A percentile compares a stretch with the other conserved stretches of the same genome.
Evolutionary conservation across 768 basidiomycete genomes (phyloP).

Genomic region (Lepiota venenata): DNA sequence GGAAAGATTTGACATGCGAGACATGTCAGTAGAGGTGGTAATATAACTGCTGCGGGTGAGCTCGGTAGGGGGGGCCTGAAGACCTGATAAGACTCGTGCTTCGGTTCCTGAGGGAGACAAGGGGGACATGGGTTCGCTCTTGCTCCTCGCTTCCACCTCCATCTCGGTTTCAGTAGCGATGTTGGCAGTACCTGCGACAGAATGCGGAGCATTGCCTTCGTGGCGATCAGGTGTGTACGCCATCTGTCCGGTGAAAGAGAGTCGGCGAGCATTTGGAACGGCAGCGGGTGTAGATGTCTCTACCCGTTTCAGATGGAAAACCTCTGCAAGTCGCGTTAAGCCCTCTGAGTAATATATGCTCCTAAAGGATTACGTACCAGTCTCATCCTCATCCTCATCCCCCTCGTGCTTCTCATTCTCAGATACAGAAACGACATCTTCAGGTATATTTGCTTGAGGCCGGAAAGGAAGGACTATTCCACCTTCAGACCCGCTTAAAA

Average conservation of each 20-base stretch:
- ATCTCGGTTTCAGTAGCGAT: background rate
- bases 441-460: slow-evolving; percentile 34
- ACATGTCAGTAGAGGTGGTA: slow-evolving; percentile 56
- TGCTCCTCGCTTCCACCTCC: background rate
- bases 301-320: slow-evolving; percentile 47
- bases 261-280: slow-evolving; percentile 34
- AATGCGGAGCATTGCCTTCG: background rate
- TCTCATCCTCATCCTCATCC: slow-evolving; percentile 41
- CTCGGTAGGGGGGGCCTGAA: slow-evolving; percentile 32
- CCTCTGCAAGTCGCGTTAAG: slow-evolving; percentile 27
- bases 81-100: slow-evolving; percentile 21
- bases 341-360: background rate
- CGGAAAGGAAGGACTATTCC: slow-evolving; percentile 27
- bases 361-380: slow-evolving; percentile 27
- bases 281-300: slow-evolving; percentile 51
- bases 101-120: slow-evolving; percentile 8
- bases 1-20: slow-evolving; percentile 67
- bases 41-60: slow-evolving; percentile 51
- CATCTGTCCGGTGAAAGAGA: slow-evolving; percentile 36
- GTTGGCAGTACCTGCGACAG: slow-evolving; percentile 12
- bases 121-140: background rate
- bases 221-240: slow-evolving; percentile 15
- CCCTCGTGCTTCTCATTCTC: slow-evolving; percentile 29
- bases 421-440: slow-evolving; percentile 44
- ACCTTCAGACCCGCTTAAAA: slow-evolving; percentile 31